phyloP scores from a whole-genome alignment of 345 rosid genomes.

The sweet orange (Citrus sinensis) region DNA sequence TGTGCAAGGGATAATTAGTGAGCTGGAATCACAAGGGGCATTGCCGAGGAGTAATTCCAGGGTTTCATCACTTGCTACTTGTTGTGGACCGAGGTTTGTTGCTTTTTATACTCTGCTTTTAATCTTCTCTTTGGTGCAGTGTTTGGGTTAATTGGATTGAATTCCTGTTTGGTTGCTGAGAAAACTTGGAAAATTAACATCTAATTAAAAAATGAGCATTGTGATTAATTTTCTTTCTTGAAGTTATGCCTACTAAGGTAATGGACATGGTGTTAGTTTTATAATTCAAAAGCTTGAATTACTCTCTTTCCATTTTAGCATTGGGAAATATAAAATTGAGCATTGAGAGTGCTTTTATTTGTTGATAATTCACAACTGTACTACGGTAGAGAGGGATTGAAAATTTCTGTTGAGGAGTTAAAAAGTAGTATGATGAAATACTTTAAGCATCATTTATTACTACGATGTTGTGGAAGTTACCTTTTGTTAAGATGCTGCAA shows the following conservation, averaged over 20 bases:
- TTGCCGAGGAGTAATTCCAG: conserved; percentile 98
- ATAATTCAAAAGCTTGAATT: background rate
- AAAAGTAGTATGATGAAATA: background rate
- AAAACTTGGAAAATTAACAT: background rate
- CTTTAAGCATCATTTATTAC: background rate
- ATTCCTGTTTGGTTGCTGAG: conserved; percentile 11
- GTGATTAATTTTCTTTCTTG: background rate
- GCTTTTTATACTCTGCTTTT: background rate
- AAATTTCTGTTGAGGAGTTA: background rate
- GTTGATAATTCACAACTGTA: background rate
- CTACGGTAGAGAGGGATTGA: background rate
- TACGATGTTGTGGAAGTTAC: background rate
- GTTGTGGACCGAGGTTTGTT: conserved; percentile 95
- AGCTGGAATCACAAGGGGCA: conserved; percentile 98
- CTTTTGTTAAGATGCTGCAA: background rate
- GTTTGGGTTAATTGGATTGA: background rate
- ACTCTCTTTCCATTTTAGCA: background rate
- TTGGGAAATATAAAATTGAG: background rate
- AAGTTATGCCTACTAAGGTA: background rate
- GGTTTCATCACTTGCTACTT: conserved; percentile 98
- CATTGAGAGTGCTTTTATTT: too few species aligned
- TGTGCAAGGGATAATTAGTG: conserved; percentile 96
- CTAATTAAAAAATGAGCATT: background rate
- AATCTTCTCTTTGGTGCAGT: background rate
- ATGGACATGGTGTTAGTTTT: background rate